Evolutionary conservation across 2,329 filamentous ascomycete genomes (phyloP).

Genomic region (Septoria petroselini): DNA sequence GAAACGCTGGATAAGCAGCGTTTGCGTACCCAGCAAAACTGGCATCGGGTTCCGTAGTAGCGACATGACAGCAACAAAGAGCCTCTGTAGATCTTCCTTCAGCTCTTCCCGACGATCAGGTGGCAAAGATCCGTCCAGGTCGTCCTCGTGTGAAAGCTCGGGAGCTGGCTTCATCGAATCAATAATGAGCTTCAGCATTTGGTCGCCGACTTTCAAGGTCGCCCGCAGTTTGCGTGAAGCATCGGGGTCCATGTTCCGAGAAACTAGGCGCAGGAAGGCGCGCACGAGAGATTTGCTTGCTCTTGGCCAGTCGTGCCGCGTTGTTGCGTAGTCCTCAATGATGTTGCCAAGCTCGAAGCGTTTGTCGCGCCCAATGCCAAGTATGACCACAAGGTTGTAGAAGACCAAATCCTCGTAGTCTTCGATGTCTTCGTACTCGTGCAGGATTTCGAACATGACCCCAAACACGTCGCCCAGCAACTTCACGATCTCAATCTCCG

Average conservation of each 20-base stretch:
- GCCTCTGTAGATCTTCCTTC: constrained; percentile 74
- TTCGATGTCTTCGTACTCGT: constrained; percentile 85
- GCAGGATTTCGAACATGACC: constrained; percentile 83
- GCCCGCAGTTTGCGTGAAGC: constrained; percentile 80
- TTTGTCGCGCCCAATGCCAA: constrained; percentile 91
- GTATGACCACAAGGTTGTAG: constrained; percentile 79
- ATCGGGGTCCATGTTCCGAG: constrained; percentile 77
- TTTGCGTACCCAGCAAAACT: constrained; percentile 88
- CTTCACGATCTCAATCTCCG: constrained; percentile 97
- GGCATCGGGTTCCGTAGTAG: constrained; percentile 87
- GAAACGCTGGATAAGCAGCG: constrained; percentile 90
- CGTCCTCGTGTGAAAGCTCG: constrained; percentile 8
- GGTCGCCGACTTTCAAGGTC: constrained; percentile 90
- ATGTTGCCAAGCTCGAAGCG: constrained; percentile 87
- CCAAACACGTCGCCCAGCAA: constrained; percentile 85
- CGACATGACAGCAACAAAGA: constrained; percentile 84
- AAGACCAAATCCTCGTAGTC: constrained; percentile 93
- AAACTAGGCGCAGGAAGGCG: constrained; percentile 79
- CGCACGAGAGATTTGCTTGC: constrained; percentile 83
- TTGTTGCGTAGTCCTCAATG: constrained; percentile 87
- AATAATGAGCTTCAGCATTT: constrained; percentile 92
- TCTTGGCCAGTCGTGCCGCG: constrained; percentile 87
- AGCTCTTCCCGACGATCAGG: constrained; percentile 64
- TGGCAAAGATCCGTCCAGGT: constrained; percentile 12
- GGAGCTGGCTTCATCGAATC: constrained; percentile 72